A percentile compares a stretch with the other conserved stretches of the same genome.
Conservation (phyloP, 2,329 filamentous ascomycete genomes). For the Calcarisporium arbuscula region DNA sequence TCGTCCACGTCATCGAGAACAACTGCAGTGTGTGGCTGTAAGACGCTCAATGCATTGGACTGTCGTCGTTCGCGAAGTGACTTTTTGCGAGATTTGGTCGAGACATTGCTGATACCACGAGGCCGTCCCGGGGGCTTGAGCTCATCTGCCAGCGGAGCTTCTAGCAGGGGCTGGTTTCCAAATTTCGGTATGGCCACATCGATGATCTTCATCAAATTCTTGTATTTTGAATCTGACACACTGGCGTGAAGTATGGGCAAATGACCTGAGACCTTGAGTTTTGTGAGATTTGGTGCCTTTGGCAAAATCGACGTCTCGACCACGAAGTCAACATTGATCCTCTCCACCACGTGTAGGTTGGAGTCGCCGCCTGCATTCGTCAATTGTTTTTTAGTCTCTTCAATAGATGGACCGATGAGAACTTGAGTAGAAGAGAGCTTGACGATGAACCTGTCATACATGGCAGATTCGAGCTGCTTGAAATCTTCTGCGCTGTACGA, state of each 20-base stretch:
- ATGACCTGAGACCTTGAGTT: conserved; percentile 84
- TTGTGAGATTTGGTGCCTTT: conserved; percentile 87
- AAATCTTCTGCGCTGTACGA: conserved; percentile 86
- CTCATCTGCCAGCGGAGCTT: conserved; percentile 19
- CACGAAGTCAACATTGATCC: conserved; percentile 95
- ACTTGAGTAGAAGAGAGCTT: conserved; percentile 93
- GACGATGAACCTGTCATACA: conserved; percentile 96
- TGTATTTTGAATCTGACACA: conserved; percentile 93
- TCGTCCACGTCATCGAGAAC: conserved; percentile 73
- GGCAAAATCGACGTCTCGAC: conserved; percentile 97
- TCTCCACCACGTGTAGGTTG: conserved; percentile 84
- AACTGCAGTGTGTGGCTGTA: conserved; percentile 66
- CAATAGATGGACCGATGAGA: conserved; percentile 87
- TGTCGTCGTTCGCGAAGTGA: conserved; percentile 45
- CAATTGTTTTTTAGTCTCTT: conserved; percentile 80
- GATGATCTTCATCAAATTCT: conserved; percentile 90
- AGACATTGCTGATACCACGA: conserved; percentile 39
- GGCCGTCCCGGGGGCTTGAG: conserved; percentile 24
- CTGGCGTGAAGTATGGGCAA: conserved; percentile 87
- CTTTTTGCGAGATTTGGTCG: conserved; percentile 37
- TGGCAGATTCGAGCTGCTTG: conserved; percentile 77
- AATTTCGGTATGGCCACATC: conserved; percentile 92
- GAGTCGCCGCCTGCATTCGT: conserved; percentile 59
- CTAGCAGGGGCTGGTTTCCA: conserved; percentile 29
- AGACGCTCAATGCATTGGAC: conserved; percentile 69